Evolutionary conservation across 768 basidiomycete species (phyloP).

Genomic region (Lentinus tigrinus): DNA sequence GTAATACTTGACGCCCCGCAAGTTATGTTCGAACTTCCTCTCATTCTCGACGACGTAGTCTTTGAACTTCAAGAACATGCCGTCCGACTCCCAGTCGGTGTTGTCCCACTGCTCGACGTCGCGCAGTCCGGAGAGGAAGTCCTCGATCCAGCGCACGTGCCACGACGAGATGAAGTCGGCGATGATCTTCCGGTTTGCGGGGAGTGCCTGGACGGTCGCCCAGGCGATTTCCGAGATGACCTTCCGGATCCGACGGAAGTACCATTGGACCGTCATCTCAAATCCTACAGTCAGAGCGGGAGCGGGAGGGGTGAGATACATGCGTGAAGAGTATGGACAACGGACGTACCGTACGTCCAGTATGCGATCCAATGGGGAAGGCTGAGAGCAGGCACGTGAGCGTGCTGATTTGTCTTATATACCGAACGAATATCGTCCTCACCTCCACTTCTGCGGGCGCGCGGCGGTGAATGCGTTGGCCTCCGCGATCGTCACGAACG

Average conservation of each 20-base stretch:
- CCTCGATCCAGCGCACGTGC: slow-evolving; percentile 2
- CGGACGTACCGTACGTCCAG: slow-evolving; percentile 31
- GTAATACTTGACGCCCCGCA: slow-evolving; percentile 28
- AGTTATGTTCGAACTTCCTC: slow-evolving; percentile 22
- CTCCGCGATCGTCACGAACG: slow-evolving; percentile 34
- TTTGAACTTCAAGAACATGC: slow-evolving; percentile 19
- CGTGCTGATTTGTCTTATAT: not conserved
- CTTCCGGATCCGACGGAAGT: slow-evolving; percentile 15
- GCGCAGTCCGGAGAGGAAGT: slow-evolving; percentile 12
- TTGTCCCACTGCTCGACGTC: not conserved
- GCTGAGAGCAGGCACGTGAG: slow-evolving; percentile 17
- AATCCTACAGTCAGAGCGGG: slow-evolving; percentile 7
- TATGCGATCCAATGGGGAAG: slow-evolving; percentile 32
- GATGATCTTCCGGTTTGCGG: slow-evolving; percentile 21
- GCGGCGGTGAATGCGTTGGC: slow-evolving; percentile 31
- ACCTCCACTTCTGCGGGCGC: slow-evolving; percentile 30
- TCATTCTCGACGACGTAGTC: slow-evolving; percentile 26
- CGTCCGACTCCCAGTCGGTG: slow-evolving; percentile 7
- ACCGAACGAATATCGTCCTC: too few species aligned
- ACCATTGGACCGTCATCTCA: slow-evolving; percentile 17
- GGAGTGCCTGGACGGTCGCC: not conserved
- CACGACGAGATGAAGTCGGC: slow-evolving; percentile 23
- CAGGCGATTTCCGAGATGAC: slow-evolving; percentile 6
- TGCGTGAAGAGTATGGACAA: not conserved
- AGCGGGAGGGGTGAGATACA: not conserved